A percentile compares a stretch with the other conserved stretches of the same genome.
phyloP scores from a whole-genome alignment of 2,329 filamentous ascomycete genomes.

The Graphium sp. region DNA sequence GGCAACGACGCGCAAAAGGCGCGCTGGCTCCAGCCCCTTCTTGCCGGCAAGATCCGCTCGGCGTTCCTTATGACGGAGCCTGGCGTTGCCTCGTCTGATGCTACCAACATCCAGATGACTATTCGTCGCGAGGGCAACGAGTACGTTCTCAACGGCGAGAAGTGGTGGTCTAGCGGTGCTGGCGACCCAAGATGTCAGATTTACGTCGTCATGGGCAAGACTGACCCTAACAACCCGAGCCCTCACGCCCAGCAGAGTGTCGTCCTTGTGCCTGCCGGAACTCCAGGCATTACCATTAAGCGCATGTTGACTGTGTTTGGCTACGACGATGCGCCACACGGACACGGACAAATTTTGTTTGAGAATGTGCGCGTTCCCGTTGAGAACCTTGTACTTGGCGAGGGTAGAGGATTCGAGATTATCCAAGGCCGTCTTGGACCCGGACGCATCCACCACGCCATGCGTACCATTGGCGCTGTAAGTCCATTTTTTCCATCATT shows the following conservation, averaged over 20 bases:
- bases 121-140: conserved; percentile 74
- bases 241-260: conserved; percentile 87
- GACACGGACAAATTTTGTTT: conserved; percentile 86
- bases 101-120: conserved; percentile 75
- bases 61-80: conserved; percentile 94
- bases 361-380: conserved; percentile 77
- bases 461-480: conserved; percentile 80
- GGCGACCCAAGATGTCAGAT: conserved; percentile 84
- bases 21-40: conserved; percentile 64
- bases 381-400: conserved; percentile 74
- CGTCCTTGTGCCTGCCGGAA: conserved; percentile 65
- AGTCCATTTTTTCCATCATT: conserved; percentile 11
- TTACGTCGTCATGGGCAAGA: conserved; percentile 96
- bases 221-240: conserved; percentile 56
- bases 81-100: conserved; percentile 75
- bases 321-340: conserved; percentile 96
- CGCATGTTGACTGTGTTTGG: conserved; percentile 91
- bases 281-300: conserved; percentile 79
- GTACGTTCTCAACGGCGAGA: conserved; percentile 85
- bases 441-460: conserved; percentile 93
- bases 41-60: conserved; percentile 73
- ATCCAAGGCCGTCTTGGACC: conserved; percentile 94
- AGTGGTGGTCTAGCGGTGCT: conserved; percentile 98
- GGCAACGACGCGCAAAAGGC: conserved; percentile 73
- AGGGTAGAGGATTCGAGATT: conserved; percentile 92